phyloP scores from a whole-genome alignment of 2,329 filamentous ascomycete species.

The Fusarium sublunatum region DNA sequence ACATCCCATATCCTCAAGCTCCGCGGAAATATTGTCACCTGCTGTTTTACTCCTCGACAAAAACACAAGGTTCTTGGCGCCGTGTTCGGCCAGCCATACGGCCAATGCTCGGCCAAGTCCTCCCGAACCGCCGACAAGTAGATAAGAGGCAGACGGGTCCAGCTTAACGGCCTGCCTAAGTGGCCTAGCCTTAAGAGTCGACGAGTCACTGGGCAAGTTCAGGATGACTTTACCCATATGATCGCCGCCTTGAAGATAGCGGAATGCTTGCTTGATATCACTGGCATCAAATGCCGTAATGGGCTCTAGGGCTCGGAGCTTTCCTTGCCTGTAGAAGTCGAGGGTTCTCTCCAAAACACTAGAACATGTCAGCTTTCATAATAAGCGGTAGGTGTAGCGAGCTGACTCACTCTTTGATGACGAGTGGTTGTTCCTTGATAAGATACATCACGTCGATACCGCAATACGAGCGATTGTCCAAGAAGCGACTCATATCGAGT shows the following conservation, averaged over 20 bases:
- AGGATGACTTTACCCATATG: constrained; percentile 21
- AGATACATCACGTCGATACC: constrained; percentile 34
- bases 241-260: constrained; percentile 29
- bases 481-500: constrained; percentile 31
- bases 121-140: constrained; percentile 42
- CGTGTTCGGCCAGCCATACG: constrained; percentile 22
- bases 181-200: background rate
- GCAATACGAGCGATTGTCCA: constrained; percentile 33
- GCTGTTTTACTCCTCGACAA: constrained; percentile 44
- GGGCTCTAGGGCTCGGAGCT: background rate
- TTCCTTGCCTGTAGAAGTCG: constrained; percentile 16
- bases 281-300: constrained; percentile 10
- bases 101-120: constrained; percentile 43
- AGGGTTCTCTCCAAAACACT: constrained; percentile 22
- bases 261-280: constrained; percentile 22
- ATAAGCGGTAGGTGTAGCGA: background rate
- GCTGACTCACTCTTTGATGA: constrained; percentile 5
- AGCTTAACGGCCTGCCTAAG: background rate
- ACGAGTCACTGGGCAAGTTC: background rate
- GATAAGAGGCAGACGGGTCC: constrained; percentile 22
- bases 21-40: constrained; percentile 17
- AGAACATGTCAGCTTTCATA: background rate
- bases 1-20: constrained; percentile 33
- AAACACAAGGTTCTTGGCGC: constrained; percentile 47
- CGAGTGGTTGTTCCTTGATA: background rate